Base-by-base conservation (phyloP, 257 asterid genomes). In the Cordia subcordata region DNA sequence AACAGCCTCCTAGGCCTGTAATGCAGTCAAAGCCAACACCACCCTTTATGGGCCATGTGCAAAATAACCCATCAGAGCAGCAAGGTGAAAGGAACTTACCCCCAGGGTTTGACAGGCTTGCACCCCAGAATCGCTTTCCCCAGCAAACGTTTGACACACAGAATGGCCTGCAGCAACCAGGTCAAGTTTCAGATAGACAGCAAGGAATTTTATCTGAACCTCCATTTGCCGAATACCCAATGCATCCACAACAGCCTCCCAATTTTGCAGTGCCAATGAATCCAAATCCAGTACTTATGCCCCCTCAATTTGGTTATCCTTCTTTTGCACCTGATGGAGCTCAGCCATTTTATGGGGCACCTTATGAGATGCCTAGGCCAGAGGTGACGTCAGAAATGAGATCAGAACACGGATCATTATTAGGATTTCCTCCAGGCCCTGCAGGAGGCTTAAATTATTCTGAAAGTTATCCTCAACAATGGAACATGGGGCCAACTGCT, bases 221-320 rank as follows among this genome's bases (percentile, higher is more conserved):
- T 55, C 65, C 55, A 18, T 76, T 72, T 62, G 61, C 52, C 44
- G 72, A 69, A 22, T 72, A 65, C 45, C 71, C 54, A 17, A 33
- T 67, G 60, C 68, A 58, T 53, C 65, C 67, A 37, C 64, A 81
- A 66, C 82, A 63, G 62, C 73, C 75, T 55, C 68, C 62, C 55
- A 67, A 69, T 58, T 82, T 66, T 63, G 69, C 65, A n/a, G 63
- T 72, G 50, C 86, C 85, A 62, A 63, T 69, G 53, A 79, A 73
- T 77, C 68, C 68, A 19, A 81, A 68, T 75, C 77, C 82, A 61
- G 80, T 51, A 55, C 45, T 71, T 65, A 69, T 75, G 54, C 75
- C 90, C 18, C 85, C 90, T 69, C 96, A 83, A 66, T 86, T 79
- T 46, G 85, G 86, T 67, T 82, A 77, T 60, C 75, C 90, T 55